Evolutionary conservation across 768 basidiomycete genomes (phyloP), one percentile per base, ranked within the genome.

Genomic region (Sutorius australiensis): DNA sequence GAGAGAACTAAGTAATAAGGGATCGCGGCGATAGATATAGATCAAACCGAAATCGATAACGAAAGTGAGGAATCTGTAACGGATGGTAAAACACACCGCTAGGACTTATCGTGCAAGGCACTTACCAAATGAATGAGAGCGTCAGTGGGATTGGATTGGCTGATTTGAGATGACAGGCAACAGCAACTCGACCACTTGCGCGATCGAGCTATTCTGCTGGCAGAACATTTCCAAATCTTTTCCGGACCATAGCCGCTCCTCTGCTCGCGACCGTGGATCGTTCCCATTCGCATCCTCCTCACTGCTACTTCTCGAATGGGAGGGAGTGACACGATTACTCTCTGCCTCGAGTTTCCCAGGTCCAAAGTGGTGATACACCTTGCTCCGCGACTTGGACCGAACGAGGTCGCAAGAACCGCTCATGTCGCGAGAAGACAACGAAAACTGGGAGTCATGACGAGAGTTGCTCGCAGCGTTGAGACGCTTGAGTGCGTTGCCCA

Each of bases 121-220:
- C 70, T 68, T 46, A 70, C 70, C 21, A 54, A 50, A 50, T 50
- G 50, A 49, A 47, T 48, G 52, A 46, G 24, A 19, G 12, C 19
- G 21, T 61, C 57, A 71, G 38, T 53, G 55, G 51, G 62, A 63
- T 42, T 62, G 57, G 16, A 62, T 61, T 34, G 66, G 67, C 48
- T 70, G 69, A 54, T 75, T 79, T 41, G 77, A 71, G 36, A 73
- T 64, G 12, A 76, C 77, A 12, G 79, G 77, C 63, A 82, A 80
- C 42, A 89, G 67, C 56, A 79, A 77, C 46, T 84, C 80, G 42
- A 95, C 76, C 50, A 94, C 81, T 32, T 83, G 73, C 3, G 89
- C 80, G 34, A 98, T 83, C 13, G 89, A 78, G 64, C 92, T 93
- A 62, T 97, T 98, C 69, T 97, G 94, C 59, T 84, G 82, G 66